Evolutionary conservation across 176 grass and related monocot genomes (phyloP).

Genomic region (Bonia amplexicaulis): DNA sequence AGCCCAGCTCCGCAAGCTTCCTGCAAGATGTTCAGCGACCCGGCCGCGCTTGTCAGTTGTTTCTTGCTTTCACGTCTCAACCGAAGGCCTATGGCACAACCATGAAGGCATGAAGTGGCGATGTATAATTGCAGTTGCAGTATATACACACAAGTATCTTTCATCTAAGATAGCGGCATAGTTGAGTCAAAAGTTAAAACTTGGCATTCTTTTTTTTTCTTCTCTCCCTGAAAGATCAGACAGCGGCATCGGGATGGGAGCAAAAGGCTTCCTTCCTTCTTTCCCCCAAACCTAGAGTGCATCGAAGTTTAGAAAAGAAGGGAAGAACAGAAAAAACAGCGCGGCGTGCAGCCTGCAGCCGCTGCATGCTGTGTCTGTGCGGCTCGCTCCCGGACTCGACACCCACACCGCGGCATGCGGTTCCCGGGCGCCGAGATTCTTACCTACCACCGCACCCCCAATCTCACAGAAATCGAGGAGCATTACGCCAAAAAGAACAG

Average conservation of each 20-base stretch:
- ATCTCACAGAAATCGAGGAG: slow-evolving; percentile 30
- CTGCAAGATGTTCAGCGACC: slow-evolving; percentile 26
- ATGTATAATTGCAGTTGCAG: neutral
- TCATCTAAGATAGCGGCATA: slow-evolving; percentile 24
- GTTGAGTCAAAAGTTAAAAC: slow-evolving; percentile 26
- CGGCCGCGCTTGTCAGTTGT: neutral
- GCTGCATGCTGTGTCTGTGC: slow-evolving; percentile 8
- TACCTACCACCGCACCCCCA: neutral
- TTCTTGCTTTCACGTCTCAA: slow-evolving; percentile 33
- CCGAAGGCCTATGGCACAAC: slow-evolving; percentile 30
- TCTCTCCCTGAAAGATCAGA: slow-evolving; percentile 14
- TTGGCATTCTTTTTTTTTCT: neutral
- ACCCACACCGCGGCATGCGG: slow-evolving; percentile 43
- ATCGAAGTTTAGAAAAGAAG: slow-evolving; percentile 1
- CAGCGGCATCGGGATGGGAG: slow-evolving; percentile 52
- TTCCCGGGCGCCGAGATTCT: slow-evolving; percentile 45
- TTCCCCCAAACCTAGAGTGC: slow-evolving; percentile 39
- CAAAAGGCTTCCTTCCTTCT: slow-evolving; percentile 43
- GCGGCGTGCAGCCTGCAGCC: slow-evolving; percentile 28
- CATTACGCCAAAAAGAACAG: neutral
- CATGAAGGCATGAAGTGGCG: slow-evolving; percentile 2
- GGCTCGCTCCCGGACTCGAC: slow-evolving; percentile 10
- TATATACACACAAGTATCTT: slow-evolving; percentile 11
- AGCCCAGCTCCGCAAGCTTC: slow-evolving; percentile 78
- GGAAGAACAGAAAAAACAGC: slow-evolving; percentile 16